Conservation (phyloP, 2,329 filamentous ascomycete species). For the Alternaria conjuncta region DNA sequence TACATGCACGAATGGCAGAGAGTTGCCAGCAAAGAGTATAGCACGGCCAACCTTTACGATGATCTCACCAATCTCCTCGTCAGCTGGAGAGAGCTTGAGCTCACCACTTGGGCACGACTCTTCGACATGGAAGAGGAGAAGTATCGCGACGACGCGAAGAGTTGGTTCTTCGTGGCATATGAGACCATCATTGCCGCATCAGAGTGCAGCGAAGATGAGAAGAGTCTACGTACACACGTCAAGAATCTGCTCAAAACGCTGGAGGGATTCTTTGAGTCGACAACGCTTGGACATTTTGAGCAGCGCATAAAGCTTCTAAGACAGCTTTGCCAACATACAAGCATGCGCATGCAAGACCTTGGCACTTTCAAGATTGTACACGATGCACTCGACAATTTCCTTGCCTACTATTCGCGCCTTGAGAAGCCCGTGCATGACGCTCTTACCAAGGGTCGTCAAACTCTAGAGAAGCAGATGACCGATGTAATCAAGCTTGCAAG, state of each 20-base stretch:
- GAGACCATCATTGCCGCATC: slow-evolving; percentile 84
- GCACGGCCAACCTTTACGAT: slow-evolving; percentile 73
- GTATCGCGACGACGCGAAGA: slow-evolving; percentile 77
- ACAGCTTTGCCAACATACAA: slow-evolving; percentile 68
- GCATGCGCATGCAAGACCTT: slow-evolving; percentile 64
- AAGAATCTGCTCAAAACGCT: slow-evolving; percentile 76
- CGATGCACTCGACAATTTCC: slow-evolving; percentile 75
- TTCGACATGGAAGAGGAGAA: slow-evolving; percentile 83
- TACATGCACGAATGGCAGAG: slow-evolving; percentile 94
- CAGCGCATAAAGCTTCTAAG: slow-evolving; percentile 73
- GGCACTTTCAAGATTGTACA: slow-evolving; percentile 60
- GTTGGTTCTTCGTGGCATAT: slow-evolving; percentile 97
- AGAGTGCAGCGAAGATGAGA: slow-evolving; percentile 64
- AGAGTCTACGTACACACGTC: slow-evolving; percentile 68
- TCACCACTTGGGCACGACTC: slow-evolving; percentile 88
- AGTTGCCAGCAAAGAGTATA: slow-evolving; percentile 82
- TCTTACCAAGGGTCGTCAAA: slow-evolving; percentile 70
- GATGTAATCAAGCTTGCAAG: slow-evolving; percentile 92
- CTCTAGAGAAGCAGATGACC: slow-evolving; percentile 89
- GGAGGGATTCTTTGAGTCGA: slow-evolving; percentile 77
- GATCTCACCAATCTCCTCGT: slow-evolving; percentile 81
- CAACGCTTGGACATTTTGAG: slow-evolving; percentile 81
- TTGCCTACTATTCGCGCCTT: slow-evolving; percentile 76
- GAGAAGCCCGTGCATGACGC: slow-evolving; percentile 68
- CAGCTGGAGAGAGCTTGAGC: slow-evolving; percentile 86